Percentiles rank a stretch among this genome's conserved stretches.
phyloP scores from a whole-genome alignment of 1,139 yeast genomes.

The Hyphopichia buzzinii region DNA sequence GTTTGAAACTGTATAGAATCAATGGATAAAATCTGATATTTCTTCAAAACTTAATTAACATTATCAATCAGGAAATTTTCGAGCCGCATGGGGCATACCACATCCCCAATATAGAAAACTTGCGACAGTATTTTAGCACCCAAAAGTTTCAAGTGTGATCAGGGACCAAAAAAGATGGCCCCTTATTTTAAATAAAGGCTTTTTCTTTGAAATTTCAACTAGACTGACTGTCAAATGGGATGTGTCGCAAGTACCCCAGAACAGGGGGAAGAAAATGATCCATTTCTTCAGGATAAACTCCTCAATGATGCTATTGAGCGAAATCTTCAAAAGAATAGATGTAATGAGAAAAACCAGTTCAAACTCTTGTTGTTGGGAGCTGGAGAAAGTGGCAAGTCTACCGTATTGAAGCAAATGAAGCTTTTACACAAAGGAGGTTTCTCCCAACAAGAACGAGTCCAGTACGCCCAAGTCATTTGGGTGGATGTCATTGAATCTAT shows the following conservation, averaged over 20 bases:
- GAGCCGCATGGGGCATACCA: neutral
- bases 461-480: constrained; percentile 91
- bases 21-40: too few species aligned
- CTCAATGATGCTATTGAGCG: constrained; percentile 71
- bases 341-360: constrained; percentile 47
- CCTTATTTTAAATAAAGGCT: too few species aligned
- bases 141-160: neutral
- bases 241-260: constrained; percentile 59
- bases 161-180: neutral
- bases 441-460: constrained; percentile 71
- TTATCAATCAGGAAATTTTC: too few species aligned
- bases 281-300: constrained; percentile 47
- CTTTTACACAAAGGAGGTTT: constrained; percentile 86
- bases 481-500: constrained; percentile 87
- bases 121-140: neutral
- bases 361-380: constrained; percentile 81
- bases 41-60: too few species aligned
- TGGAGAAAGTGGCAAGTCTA: constrained; percentile 95
- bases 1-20: constrained; percentile 5
- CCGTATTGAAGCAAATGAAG: constrained; percentile 91
- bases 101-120: neutral
- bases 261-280: constrained; percentile 46
- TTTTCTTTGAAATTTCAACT: too few species aligned
- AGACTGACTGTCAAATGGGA: too few species aligned
- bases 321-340: constrained; percentile 53